phyloP scores from a whole-genome alignment of 2,329 filamentous ascomycete genomes.

The Truncatella angustata region DNA sequence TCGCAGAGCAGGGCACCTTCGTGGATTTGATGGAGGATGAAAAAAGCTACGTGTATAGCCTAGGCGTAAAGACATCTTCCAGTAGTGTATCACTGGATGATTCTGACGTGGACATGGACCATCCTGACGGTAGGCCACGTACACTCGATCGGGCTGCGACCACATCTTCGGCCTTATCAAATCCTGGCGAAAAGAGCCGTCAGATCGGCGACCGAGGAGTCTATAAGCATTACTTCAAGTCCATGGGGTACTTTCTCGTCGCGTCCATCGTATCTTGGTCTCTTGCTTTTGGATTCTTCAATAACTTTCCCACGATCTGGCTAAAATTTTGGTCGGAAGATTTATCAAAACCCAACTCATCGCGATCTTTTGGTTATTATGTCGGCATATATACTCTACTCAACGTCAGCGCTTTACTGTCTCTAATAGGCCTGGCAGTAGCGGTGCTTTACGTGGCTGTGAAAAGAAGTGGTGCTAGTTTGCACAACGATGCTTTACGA shows the following conservation, averaged over 20 bases:
- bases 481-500: constrained; percentile 20
- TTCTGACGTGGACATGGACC: background rate
- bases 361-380: constrained; percentile 21
- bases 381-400: constrained; percentile 22
- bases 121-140: background rate
- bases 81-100: constrained; percentile 12
- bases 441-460: constrained; percentile 14
- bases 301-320: constrained; percentile 23
- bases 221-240: constrained; percentile 23
- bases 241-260: constrained; percentile 16
- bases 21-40: constrained; percentile 28
- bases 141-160: constrained; percentile 1
- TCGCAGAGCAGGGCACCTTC: constrained; percentile 44
- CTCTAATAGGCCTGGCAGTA: constrained; percentile 15
- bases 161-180: background rate
- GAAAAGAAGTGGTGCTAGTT: constrained; percentile 15
- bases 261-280: constrained; percentile 13
- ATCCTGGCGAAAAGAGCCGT: constrained; percentile 11
- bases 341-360: constrained; percentile 5
- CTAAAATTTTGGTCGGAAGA: constrained; percentile 22
- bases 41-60: constrained; percentile 20
- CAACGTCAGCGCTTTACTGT: constrained; percentile 14
- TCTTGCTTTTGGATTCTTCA: constrained; percentile 17
- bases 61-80: constrained; percentile 16
- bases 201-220: constrained; percentile 19